A percentile compares a stretch with the other conserved stretches of the same genome.
phyloP scores from a whole-genome alignment of 352 stramenopile species.

The Globisporangium mamillatum region DNA sequence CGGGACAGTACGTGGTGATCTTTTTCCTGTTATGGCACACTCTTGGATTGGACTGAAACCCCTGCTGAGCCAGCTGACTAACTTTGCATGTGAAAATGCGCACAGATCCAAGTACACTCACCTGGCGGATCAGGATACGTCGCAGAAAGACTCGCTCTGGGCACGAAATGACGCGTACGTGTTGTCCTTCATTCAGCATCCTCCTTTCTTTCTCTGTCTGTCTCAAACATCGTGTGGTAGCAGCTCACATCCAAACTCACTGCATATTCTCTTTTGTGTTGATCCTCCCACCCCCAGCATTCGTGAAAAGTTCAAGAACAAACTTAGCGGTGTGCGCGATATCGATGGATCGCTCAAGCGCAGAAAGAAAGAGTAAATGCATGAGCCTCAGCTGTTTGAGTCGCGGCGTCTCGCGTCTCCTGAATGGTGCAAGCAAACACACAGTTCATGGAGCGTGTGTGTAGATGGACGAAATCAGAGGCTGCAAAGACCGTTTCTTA shows the following conservation, averaged over 20 bases:
- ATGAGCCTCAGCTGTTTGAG: no score
- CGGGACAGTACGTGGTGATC: constrained; percentile 71
- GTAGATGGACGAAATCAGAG: background rate
- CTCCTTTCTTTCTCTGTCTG: background rate
- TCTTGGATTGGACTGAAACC: background rate
- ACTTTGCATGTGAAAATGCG: background rate
- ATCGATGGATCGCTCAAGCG: constrained; percentile 55
- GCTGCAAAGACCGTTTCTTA: background rate
- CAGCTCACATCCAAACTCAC: background rate
- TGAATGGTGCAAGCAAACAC: background rate
- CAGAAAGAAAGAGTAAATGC: constrained; percentile 60
- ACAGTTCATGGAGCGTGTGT: background rate
- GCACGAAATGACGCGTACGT: constrained; percentile 59
- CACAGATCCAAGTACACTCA: constrained; percentile 96
- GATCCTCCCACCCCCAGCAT: constrained; percentile 32
- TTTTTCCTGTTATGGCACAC: background rate
- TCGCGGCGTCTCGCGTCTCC: no score
- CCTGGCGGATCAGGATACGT: constrained; percentile 97
- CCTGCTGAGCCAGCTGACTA: background rate
- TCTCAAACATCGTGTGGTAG: background rate
- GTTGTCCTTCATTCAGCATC: background rate
- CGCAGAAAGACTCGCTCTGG: constrained; percentile 76
- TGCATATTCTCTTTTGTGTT: background rate
- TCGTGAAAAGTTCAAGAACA: constrained; percentile 76
- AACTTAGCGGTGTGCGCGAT: constrained; percentile 71